Conservation (phyloP, 1,139 yeast species). For the Kodamaea alishanica region DNA sequence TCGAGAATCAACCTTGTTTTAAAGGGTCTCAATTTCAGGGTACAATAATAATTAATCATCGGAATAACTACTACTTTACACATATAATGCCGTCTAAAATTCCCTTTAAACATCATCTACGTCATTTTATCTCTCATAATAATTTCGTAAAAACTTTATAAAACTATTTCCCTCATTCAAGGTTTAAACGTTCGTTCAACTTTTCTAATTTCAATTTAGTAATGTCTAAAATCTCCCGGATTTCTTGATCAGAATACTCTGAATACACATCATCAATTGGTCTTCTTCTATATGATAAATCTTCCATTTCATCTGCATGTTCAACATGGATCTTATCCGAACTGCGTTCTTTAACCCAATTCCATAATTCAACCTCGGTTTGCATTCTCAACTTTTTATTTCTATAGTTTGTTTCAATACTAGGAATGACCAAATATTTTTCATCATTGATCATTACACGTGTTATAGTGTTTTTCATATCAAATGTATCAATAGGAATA, state of each 20-base stretch:
- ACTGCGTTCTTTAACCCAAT: slow-evolving; percentile 68
- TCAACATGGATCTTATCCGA: slow-evolving; percentile 20
- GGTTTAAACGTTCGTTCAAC: slow-evolving; percentile 12
- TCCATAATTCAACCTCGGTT: slow-evolving; percentile 72
- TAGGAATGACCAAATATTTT: slow-evolving; percentile 46
- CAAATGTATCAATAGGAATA: slow-evolving; percentile 4
- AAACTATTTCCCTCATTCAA: neutral
- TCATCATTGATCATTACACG: slow-evolving; percentile 37
- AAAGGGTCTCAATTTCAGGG: too few relatives aligned
- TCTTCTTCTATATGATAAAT: slow-evolving; percentile 1
- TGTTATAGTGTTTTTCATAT: slow-evolving; percentile 12
- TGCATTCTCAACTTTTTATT: slow-evolving; percentile 32
- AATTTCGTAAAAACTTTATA: too few relatives aligned
- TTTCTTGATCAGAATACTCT: slow-evolving; percentile 42
- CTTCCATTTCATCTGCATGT: slow-evolving; percentile 6
- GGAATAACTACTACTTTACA: too few relatives aligned
- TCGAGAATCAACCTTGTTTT: too few relatives aligned
- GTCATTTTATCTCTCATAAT: too few relatives aligned
- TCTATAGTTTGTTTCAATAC: slow-evolving; percentile 38
- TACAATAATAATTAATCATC: too few relatives aligned
- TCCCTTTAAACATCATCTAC: too few relatives aligned
- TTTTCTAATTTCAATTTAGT: slow-evolving; percentile 51
- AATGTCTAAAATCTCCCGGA: slow-evolving; percentile 51
- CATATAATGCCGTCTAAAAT: too few relatives aligned
- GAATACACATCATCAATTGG: slow-evolving; percentile 10